Base-by-base conservation (phyloP, 352 stramenopile species). In the Thalassiosira mediterranea region DNA sequence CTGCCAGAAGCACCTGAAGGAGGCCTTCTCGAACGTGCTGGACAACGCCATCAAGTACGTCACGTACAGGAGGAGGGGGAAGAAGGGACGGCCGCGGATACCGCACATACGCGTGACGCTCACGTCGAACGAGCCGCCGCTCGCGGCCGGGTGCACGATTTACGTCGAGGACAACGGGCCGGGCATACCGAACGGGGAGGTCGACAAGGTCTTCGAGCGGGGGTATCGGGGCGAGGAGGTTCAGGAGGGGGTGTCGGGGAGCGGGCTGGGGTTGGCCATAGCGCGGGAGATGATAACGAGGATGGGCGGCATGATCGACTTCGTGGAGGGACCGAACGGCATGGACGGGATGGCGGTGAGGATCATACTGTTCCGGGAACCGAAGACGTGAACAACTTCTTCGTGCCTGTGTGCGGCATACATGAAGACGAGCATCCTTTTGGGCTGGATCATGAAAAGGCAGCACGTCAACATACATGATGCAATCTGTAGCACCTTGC, bases 41-140 rank as follows among this genome's bases (percentile, higher is more conserved):
- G 85, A 93, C 49, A 93, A 93, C 84, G 88, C 88, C 15, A 80
- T 93, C 42, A 93, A 91, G 40, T 93, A 92, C 66, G 72, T 69
- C 23, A 61, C 63, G 8, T 38, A 23, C n/a, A 40, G 58, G 1
- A 58, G 29, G 68, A 53, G 52, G 44, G 69, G 29, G 4, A 58
- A 49, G 21, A 34, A 29, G 25, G 59, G 60, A 52, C 58, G 62
- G 26, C 66, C 51, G 44, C 42, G 32, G 25, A 79, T 58, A 46
- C 75, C 76, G 15, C 56, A 67, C 58, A 76, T 86, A 19, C 68
- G 63, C 49, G 77, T 86, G 4, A 70, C 54, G 53, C 37, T 86
- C 0, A 29, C 40, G 19, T 25, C 77, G 19, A 82, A 83, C 48
- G 60, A 83, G n/a, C 48, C 59, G 15, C 54, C 60, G 28, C 59